Conservation (phyloP, 2,329 filamentous ascomycete species). For the Alternaria consortialis region DNA sequence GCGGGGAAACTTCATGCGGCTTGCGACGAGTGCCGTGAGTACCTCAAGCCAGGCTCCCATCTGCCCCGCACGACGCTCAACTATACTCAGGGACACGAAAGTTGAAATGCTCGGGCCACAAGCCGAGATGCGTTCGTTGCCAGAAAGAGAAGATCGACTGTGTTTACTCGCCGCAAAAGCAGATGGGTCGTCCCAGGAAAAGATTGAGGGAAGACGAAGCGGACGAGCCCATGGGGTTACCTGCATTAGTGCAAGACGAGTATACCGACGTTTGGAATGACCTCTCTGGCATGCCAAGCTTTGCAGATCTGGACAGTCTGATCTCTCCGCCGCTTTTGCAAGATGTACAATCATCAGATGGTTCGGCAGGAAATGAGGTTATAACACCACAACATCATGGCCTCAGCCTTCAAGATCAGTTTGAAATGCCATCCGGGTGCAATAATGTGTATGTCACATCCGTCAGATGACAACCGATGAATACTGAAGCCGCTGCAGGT, state of each 20-base stretch:
- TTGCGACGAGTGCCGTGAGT: conserved; percentile 50
- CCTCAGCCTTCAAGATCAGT: conserved; percentile 10
- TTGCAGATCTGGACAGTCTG: conserved; percentile 22
- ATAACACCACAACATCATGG: conserved; percentile 16
- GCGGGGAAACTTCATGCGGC: conserved; percentile 45
- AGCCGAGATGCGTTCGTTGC: conserved; percentile 56
- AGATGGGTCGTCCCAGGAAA: conserved; percentile 62
- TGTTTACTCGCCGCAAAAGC: conserved; percentile 58
- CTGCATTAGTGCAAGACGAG: conserved; percentile 10
- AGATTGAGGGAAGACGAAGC: conserved; percentile 46
- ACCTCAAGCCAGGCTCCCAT: conserved; percentile 4
- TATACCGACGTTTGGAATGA: conserved; percentile 5
- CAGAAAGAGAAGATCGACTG: conserved; percentile 53
- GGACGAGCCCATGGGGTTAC: conserved; percentile 3
- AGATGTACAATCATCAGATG: conserved; percentile 5
- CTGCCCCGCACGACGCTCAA: conserved; percentile 8
- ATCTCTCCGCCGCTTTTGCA: conserved; percentile 23
- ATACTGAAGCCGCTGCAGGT: conserved; percentile 16
- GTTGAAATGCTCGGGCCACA: conserved; percentile 58
- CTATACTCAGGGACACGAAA: conserved; percentile 55
- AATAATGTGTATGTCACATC: conserved; percentile 24
- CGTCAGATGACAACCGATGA: background rate
- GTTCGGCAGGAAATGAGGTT: conserved; percentile 6
- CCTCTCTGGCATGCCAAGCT: conserved; percentile 8
- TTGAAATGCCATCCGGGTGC: conserved; percentile 9